Base-by-base conservation (phyloP, 2,329 filamentous ascomycete species). In the Colletotrichum orbiculare region DNA sequence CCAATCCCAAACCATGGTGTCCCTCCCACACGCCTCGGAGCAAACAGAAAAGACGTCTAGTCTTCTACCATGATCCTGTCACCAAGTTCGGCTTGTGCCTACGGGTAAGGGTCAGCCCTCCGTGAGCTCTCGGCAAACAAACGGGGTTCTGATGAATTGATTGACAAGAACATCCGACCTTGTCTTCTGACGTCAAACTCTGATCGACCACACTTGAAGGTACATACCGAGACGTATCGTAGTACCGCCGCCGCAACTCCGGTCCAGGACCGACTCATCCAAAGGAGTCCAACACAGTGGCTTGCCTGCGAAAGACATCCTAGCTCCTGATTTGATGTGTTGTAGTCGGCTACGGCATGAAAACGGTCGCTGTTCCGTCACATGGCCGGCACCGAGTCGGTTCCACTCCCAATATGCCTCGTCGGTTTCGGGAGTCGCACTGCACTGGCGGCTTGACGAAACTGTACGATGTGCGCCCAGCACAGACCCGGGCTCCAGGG, bases 361-460 rank as follows among this genome's bases (percentile, higher is more conserved):
- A 62, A 66, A 63, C 63, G 33, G 63, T 46, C 63, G 42, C n/a
- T 46, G 37, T 66, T 66, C 58, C 58, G 52, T 53, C 62, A 57
- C 62, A 52, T 62, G n/a, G 38, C 37, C 50, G 25, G 62, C 58
- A 56, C 45, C 50, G 52, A 38, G 25, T 65, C 41, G 58, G 52
- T 48, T 25, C 52, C 62, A 56, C 58, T 39, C 34, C 37, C 6
- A 33, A 8, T 34, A 60, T 38, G 61, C 13, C 35, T 54, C 13
- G 38, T 9, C 9, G 38, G 25, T 2, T 17, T 17, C 42, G 47
- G 41, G 33, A 56, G 47, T n/a, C 53, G 52, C 58, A 65, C 41
- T 41, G 48, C 47, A 66, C 62, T 56, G 52, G 56, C 63, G 62
- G 45, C 52, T 60, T 54, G 58, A 60, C 56, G 47, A 41, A 11